Evolutionary conservation across 2,329 filamentous ascomycete species (phyloP), one percentile per base, ranked within the genome.

Genomic region (Botrytis galanthina): DNA sequence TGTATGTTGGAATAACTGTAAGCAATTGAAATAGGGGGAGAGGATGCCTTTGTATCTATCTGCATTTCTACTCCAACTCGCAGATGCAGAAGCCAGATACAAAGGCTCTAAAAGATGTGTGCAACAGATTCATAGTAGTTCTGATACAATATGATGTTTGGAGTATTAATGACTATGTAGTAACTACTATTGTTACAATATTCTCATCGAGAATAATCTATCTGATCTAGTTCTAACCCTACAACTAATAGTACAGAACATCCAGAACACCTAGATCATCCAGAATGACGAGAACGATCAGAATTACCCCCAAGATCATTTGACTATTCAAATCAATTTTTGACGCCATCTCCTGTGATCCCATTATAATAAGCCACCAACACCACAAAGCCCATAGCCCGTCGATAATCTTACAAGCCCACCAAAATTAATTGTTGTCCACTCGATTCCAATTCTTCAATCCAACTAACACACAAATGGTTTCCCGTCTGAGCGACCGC

Each of bases 341-440:
- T n/a, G 48, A 51, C 48, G 26, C 48, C 48, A 14, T 51, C 22
- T 51, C 22, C 12, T 51, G 46, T n/a, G 10, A 26, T n/a, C 26
- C 48, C 48, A 51, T 51, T 5, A 12, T 1, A 16, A 35, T 7
- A 39, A 35, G 32, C 37, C 4, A 18, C 35, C 64, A 42, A 54
- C 8, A 32, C 48, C 26, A 29, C 32, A 46, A 37, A 51, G 4
- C 6, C 59, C 29, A 22, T 57, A 42, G 5, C 18, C 26, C 1
- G 8, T 35, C 14, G 3, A 61, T 16, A 1, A 42, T 16, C 14
- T 72, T 42, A 86, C 76, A 87, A 80, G 39, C 85, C 85, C 80
- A 86, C 87, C 78, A 86, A 86, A 5, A 88, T 85, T 71, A 88
- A 81, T 70, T 83, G 82, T 76, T 86, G 76, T 9, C 84, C 83